These are phyloP conservation scores for Apophysomyces variabilis DNA, from an alignment of 371 early-diverging fungal species.

Conservation along the genomic window DNA sequence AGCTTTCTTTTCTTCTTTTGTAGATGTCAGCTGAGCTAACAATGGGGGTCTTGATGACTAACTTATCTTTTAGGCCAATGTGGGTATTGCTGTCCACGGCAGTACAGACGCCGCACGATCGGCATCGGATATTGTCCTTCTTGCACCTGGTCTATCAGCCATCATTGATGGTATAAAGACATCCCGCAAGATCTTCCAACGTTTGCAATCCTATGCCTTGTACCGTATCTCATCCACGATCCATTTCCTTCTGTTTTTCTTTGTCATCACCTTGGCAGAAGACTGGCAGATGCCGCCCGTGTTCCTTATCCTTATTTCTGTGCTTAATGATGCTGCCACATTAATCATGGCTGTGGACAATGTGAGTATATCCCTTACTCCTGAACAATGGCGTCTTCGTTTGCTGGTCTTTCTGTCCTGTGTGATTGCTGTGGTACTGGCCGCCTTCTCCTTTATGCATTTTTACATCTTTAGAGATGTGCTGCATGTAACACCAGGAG, in stretches of 20 bases:
- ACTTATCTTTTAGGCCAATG: slow-evolving; percentile 60
- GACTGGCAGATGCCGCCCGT: slow-evolving; percentile 85
- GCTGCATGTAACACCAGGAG: slow-evolving; percentile 42
- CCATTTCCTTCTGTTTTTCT: slow-evolving; percentile 92
- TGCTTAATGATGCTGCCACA: slow-evolving; percentile 90
- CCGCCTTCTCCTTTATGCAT: slow-evolving; percentile 80
- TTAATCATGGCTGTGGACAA: slow-evolving; percentile 92
- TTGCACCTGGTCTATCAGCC: slow-evolving; percentile 86
- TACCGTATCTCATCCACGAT: slow-evolving; percentile 93
- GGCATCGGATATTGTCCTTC: slow-evolving; percentile 91
- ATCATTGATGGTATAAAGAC: slow-evolving; percentile 86
- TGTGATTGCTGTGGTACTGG: slow-evolving; percentile 73
- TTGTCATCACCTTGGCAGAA: slow-evolving; percentile 80
- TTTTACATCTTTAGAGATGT: slow-evolving; percentile 77
- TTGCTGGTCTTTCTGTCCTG: slow-evolving; percentile 82
- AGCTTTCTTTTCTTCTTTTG: neutral
- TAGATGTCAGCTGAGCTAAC: neutral
- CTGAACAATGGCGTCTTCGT: slow-evolving; percentile 90
- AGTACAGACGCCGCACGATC: slow-evolving; percentile 93
- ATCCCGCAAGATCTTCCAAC: slow-evolving; percentile 90
- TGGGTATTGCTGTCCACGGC: slow-evolving; percentile 86
- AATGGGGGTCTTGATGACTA: neutral
- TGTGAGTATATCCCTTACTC: slow-evolving; percentile 77
- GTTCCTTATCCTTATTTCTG: slow-evolving; percentile 85
- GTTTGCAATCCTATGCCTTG: slow-evolving; percentile 88